phyloP scores from a whole-genome alignment of 139 green algal genomes.

The Tetradesmus lagerheimii region DNA sequence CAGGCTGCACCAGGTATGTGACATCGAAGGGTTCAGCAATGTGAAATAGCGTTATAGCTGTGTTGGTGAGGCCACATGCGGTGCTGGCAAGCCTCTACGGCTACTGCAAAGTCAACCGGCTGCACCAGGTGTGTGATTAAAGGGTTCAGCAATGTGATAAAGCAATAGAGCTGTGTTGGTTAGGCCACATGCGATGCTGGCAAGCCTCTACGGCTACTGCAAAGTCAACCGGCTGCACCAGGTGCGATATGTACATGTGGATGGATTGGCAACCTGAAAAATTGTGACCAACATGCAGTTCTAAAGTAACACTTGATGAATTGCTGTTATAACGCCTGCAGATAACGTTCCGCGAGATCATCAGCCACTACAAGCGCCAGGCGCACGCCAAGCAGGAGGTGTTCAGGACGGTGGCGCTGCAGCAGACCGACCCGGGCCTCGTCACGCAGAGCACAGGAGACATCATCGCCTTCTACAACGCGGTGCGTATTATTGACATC shows the following conservation, averaged over 20 bases:
- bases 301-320: not conserved
- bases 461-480: constrained; percentile 96
- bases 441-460: constrained; percentile 65
- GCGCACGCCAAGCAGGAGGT: constrained; percentile 76
- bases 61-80: no score
- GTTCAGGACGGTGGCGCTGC: constrained; percentile 83
- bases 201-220: constrained; percentile 89
- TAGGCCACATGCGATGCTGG: no score
- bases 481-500: constrained; percentile 34
- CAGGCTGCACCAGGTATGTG: no score
- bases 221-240: constrained; percentile 85
- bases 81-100: constrained; percentile 93
- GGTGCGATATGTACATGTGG: no score
- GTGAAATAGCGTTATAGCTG: no score
- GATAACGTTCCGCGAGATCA: constrained; percentile 90
- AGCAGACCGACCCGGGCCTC: constrained; percentile 62
- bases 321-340: not conserved
- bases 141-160: no score
- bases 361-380: constrained; percentile 86
- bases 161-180: no score
- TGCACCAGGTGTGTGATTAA: constrained; percentile 56
- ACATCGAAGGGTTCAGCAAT: no score
- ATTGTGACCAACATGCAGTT: no score
- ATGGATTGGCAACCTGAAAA: no score
- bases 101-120: constrained; percentile 87